Base-by-base conservation (phyloP, 305 asterid species). In the Andrographis paniculata region DNA sequence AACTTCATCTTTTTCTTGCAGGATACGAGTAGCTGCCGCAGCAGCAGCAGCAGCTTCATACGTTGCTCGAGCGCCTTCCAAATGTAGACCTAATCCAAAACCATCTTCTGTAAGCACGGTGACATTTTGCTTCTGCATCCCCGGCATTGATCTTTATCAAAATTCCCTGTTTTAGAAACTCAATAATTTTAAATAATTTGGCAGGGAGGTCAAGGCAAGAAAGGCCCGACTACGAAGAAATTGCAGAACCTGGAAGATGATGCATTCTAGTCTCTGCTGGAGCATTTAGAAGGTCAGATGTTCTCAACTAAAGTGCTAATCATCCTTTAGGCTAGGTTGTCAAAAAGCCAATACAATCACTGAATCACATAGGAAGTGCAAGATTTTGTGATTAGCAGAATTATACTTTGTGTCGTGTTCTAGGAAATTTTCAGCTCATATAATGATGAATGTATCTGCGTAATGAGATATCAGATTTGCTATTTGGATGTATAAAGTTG, bases 41-140 rank as follows among this genome's bases (percentile, higher is more conserved):
- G 98, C 95, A 2, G 98, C 95, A 2, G 97, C 84, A 13, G 98
- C 84, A n/a, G 98, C 96, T 58, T 80, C 99, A 54, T 83, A 85
- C 3, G 83, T 87, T 50, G 96, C 93, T 57, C 87, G 98, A 50
- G 95, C 94, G 50, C 97, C 97, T 61, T 70, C 81, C 38, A 73
- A 45, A 46, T 73, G 78, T 53, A 76, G 78, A 56, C 49, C 64
- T 24, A 67, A 57, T 63, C 89, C 74, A 61, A 88, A 75, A 61
- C 73, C 80, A 57, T 24, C 77, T 46, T 20, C 68, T 1, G 95
- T 84, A 65, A 60, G 88, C 66, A 63, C 47, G 21, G 14, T 30
- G 30, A 27, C 40, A 22, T 66, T 50, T 22, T 33, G 37, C 47
- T 42, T 12, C 21, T 52, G 17, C n/a, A 39, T 42, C 20, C 20